phyloP scores from a whole-genome alignment of 2,329 filamentous ascomycete species.

The Exophiala bonariae region DNA sequence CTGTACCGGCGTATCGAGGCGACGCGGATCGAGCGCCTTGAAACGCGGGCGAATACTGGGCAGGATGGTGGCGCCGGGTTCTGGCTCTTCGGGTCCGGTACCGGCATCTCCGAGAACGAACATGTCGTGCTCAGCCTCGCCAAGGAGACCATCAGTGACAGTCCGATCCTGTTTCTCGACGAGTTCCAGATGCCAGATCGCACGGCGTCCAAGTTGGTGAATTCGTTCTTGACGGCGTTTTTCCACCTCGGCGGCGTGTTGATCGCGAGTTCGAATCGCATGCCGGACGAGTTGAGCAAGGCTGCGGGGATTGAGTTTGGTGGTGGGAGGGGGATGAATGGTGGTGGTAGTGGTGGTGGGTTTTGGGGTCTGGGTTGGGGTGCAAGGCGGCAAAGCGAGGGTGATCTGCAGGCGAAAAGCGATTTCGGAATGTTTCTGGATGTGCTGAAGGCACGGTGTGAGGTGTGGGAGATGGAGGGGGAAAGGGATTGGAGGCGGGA shows the following conservation, averaged over 20 bases:
- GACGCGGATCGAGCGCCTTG: slow-evolving; percentile 49
- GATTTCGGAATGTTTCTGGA: slow-evolving; percentile 77
- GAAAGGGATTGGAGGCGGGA: slow-evolving; percentile 67
- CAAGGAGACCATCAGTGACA: slow-evolving; percentile 71
- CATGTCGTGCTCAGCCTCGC: slow-evolving; percentile 74
- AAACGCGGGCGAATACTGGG: neutral
- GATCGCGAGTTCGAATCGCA: slow-evolving; percentile 77
- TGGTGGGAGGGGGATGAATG: slow-evolving; percentile 25
- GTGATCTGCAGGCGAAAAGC: slow-evolving; percentile 61
- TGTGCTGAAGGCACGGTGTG: slow-evolving; percentile 73
- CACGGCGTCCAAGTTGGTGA: slow-evolving; percentile 75
- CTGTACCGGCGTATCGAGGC: slow-evolving; percentile 70
- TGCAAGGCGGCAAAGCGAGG: slow-evolving; percentile 39
- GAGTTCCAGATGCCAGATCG: slow-evolving; percentile 83
- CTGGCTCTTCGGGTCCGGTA: slow-evolving; percentile 4
- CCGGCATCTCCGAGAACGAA: slow-evolving; percentile 47
- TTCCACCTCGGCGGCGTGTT: slow-evolving; percentile 81
- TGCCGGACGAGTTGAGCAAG: slow-evolving; percentile 78
- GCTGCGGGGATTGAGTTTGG: slow-evolving; percentile 69
- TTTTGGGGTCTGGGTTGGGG: slow-evolving; percentile 26
- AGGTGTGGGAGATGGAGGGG: slow-evolving; percentile 82
- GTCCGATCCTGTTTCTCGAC: slow-evolving; percentile 76
- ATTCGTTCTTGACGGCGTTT: slow-evolving; percentile 74
- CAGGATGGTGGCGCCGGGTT: slow-evolving; percentile 6
- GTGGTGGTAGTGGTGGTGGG: slow-evolving; percentile 12